phyloP scores from a whole-genome alignment of 1,139 yeast species.

The Pichia sp. region DNA sequence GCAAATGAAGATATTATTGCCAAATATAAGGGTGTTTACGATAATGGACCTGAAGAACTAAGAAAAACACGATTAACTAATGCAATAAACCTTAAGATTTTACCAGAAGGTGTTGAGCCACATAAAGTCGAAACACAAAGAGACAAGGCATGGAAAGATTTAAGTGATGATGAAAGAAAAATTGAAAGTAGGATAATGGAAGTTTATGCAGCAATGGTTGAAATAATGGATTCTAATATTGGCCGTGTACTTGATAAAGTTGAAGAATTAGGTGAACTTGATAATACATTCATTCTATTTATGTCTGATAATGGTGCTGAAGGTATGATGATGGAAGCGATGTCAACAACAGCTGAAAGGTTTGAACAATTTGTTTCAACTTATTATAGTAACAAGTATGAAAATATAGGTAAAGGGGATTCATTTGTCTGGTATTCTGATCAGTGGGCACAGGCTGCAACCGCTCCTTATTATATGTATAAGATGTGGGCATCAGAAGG shows the following conservation, averaged over 20 bases:
- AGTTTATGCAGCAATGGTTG: conserved; percentile 58
- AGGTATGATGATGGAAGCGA: conserved; percentile 50
- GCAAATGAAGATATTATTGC: conserved; percentile 43
- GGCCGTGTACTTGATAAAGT: conserved; percentile 41
- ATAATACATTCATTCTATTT: conserved; percentile 47
- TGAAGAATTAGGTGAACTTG: conserved; percentile 37
- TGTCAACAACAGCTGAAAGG: conserved; percentile 35
- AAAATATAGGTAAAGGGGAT: conserved; percentile 42
- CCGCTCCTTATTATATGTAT: conserved; percentile 48
- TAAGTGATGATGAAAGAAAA: conserved; percentile 32
- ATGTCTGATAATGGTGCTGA: conserved; percentile 61
- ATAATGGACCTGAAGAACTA: conserved; percentile 42
- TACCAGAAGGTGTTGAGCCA: conserved; percentile 39
- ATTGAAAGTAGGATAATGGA: conserved; percentile 44
- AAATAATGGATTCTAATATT: conserved; percentile 41
- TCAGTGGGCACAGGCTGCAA: conserved; percentile 62
- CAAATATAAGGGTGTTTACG: conserved; percentile 45
- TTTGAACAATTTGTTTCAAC: conserved; percentile 28
- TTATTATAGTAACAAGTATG: conserved; percentile 38
- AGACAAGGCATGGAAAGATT: conserved; percentile 37
- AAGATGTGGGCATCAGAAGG: conserved; percentile 51
- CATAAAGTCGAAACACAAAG: conserved; percentile 40
- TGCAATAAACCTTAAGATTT: conserved; percentile 40
- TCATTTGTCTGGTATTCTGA: conserved; percentile 50
- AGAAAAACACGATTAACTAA: conserved; percentile 35